These are phyloP conservation scores for Stereocaulon alpinum DNA, from an alignment of 495 filamentous ascomycete genomes.

Conservation along the genomic window DNA sequence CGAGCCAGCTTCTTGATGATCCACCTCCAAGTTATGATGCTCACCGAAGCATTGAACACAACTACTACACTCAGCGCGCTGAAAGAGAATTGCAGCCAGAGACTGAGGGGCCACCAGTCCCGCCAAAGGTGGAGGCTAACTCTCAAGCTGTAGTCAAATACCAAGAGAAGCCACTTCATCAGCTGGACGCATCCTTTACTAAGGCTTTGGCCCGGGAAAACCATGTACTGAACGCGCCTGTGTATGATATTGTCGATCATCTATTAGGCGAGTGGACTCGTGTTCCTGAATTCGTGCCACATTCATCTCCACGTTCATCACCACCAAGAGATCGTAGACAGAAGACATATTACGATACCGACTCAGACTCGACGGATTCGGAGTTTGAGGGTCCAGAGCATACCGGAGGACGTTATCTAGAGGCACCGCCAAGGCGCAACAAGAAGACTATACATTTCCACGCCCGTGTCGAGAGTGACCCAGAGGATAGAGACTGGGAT, in stretches of 20 bases:
- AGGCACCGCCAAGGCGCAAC: slow-evolving; percentile 26
- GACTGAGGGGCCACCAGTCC: slow-evolving; percentile 10
- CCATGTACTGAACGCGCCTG: slow-evolving; percentile 32
- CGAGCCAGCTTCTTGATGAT: slow-evolving; percentile 15
- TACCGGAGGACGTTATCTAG: slow-evolving; percentile 30
- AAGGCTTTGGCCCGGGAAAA: slow-evolving; percentile 32
- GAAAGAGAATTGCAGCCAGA: not conserved
- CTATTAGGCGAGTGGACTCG: slow-evolving; percentile 31
- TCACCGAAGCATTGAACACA: slow-evolving; percentile 12
- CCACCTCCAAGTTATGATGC: slow-evolving; percentile 26
- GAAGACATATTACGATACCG: slow-evolving; percentile 17
- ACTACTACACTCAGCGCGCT: slow-evolving; percentile 14
- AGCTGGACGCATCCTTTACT: slow-evolving; percentile 30
- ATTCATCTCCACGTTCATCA: slow-evolving; percentile 2
- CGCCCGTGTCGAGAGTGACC: slow-evolving; percentile 33
- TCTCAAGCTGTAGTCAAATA: slow-evolving; percentile 25
- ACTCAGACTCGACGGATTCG: slow-evolving; percentile 25
- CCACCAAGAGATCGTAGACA: not conserved
- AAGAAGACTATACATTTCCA: slow-evolving; percentile 30
- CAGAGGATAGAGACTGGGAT: slow-evolving; percentile 24
- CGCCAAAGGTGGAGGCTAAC: slow-evolving; percentile 8
- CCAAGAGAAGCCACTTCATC: slow-evolving; percentile 24
- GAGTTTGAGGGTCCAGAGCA: slow-evolving; percentile 24
- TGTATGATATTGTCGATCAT: slow-evolving; percentile 29
- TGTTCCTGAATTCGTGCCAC: slow-evolving; percentile 11